These are phyloP conservation scores for Chalciporus sphaerocephalus DNA, from an alignment of 768 basidiomycete species.

Conservation along the genomic window DNA sequence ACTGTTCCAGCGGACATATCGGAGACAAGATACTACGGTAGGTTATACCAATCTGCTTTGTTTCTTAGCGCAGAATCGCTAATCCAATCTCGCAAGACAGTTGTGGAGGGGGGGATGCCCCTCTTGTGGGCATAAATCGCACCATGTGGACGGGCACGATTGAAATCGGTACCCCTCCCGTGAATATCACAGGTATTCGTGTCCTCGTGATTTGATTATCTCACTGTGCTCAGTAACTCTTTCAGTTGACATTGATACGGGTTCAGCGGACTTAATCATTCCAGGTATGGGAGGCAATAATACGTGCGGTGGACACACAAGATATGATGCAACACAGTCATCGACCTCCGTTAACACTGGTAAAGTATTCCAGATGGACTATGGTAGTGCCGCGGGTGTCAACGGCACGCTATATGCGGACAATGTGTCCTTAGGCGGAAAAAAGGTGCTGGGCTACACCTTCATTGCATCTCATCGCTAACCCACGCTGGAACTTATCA, in stretches of 20 bases:
- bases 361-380: conserved; percentile 31
- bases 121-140: conserved; percentile 36
- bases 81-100: conserved; percentile 5
- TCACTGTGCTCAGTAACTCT: not conserved
- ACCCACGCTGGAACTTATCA: too few relatives aligned
- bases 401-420: conserved; percentile 41
- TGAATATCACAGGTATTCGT: conserved; percentile 38
- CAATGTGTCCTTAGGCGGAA: conserved; percentile 38
- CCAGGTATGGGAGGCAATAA: conserved; percentile 27
- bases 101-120: conserved; percentile 25
- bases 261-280: conserved; percentile 48
- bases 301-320: conserved; percentile 31
- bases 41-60: too few relatives aligned
- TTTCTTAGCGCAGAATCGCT: too few relatives aligned
- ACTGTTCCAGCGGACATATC: not conserved
- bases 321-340: conserved; percentile 28
- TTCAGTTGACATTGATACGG: conserved; percentile 52
- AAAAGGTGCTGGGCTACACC: too few relatives aligned
- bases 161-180: conserved; percentile 45
- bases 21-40: conserved; percentile 5
- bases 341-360: conserved; percentile 29
- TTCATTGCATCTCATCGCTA: too few relatives aligned
- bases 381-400: conserved; percentile 37
- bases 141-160: conserved; percentile 46
- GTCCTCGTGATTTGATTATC: not conserved